Percentiles rank a stretch among this genome's conserved stretches.
These are phyloP conservation scores for Quercus ilex DNA, from an alignment of 306 rosid species.

Conservation along the genomic window DNA sequence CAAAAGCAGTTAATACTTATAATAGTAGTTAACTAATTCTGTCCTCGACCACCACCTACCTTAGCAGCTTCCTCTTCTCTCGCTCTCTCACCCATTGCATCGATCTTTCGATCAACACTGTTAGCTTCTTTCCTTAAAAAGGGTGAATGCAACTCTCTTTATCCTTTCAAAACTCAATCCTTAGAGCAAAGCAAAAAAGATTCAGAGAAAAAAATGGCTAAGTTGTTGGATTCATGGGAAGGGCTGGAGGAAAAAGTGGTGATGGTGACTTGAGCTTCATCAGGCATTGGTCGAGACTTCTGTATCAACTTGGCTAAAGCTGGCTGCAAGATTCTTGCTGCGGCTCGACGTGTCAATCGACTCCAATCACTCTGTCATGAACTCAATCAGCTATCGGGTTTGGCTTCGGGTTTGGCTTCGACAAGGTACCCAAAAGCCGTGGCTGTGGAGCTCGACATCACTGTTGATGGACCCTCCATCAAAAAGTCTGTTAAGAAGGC, in stretches of 20 bases:
- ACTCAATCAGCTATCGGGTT: conserved; percentile 43
- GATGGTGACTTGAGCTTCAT: conserved; percentile 78
- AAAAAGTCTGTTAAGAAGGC: conserved; percentile 54
- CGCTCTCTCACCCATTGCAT: too few species aligned
- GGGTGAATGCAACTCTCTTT: accelerated
- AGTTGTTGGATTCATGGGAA: conserved; percentile 48
- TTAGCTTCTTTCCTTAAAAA: too few species aligned
- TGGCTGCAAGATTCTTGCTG: conserved; percentile 57
- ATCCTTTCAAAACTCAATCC: too few species aligned
- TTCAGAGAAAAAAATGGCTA: too few species aligned
- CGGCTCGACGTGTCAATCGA: conserved; percentile 69
- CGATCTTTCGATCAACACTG: too few species aligned
- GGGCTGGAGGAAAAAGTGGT: conserved; percentile 61
- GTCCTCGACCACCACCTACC: too few species aligned
- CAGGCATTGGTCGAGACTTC: conserved; percentile 72
- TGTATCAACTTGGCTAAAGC: conserved; percentile 66
- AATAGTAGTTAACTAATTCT: too few species aligned
- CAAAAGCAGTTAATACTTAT: too few species aligned
- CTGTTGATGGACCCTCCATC: conserved; percentile 44
- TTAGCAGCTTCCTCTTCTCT: too few species aligned
- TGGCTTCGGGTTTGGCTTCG: too few species aligned
- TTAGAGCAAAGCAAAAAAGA: too few species aligned
- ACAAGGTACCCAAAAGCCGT: not conserved
- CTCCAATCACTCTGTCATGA: conserved; percentile 51
- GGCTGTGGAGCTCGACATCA: conserved; percentile 64